Percentiles rank a stretch among this genome's conserved stretches.
These are phyloP conservation scores for Canavalia ensiformis DNA, from an alignment of 306 rosid genomes.

Conservation along the genomic window DNA sequence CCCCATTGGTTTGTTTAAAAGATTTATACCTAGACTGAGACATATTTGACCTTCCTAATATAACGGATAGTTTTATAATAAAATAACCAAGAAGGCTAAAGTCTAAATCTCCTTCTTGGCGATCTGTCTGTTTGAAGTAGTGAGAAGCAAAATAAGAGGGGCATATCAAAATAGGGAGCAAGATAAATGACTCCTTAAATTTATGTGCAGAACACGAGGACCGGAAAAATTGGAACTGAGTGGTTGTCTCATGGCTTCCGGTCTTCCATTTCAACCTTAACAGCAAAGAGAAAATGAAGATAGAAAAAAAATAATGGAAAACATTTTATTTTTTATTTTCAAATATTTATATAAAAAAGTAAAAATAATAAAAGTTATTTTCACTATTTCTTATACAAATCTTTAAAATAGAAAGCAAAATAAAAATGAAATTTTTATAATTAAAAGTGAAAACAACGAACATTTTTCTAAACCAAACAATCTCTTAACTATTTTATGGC, in stretches of 20 bases:
- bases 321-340: no score
- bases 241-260: neutral
- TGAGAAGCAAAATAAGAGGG: neutral
- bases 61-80: no score
- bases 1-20: neutral
- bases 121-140: neutral
- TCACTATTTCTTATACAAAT: no score
- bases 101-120: neutral
- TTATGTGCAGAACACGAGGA: neutral
- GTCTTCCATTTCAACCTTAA: no score
- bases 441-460: no score
- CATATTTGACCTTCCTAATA: no score
- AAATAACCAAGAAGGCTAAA: neutral
- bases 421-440: no score
- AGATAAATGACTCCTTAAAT: neutral
- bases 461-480: no score
- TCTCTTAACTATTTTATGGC: no score
- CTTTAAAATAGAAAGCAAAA: no score
- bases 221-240: neutral
- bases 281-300: neutral
- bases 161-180: neutral
- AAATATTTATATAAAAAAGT: no score
- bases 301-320: neutral
- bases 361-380: no score
- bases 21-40: conserved; percentile 1